Conservation (phyloP, 805 yeast genomes). For the Saccharomycopsis fodiens region DNA sequence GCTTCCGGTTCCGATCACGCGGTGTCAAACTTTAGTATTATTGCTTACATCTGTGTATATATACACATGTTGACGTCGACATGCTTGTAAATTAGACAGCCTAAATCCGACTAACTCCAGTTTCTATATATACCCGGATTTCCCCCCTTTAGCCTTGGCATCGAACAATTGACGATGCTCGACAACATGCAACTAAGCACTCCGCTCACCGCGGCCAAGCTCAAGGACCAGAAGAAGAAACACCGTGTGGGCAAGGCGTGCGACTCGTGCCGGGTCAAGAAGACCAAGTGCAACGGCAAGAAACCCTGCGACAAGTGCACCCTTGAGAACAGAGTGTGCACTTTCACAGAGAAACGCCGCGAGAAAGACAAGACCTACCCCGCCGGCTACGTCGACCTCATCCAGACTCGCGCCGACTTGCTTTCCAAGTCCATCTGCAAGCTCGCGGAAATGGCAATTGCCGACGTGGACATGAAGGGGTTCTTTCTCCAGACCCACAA, state of each 20-base stretch:
- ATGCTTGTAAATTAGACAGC: too few relatives aligned
- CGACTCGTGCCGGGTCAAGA: conserved; percentile 53
- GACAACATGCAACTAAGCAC: background rate
- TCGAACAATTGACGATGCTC: too few relatives aligned
- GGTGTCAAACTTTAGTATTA: background rate
- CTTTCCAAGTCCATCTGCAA: conserved; percentile 38
- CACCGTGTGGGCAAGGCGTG: conserved; percentile 60
- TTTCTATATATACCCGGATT: background rate
- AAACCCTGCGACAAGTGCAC: conserved; percentile 53
- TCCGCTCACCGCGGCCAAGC: conserved; percentile 1
- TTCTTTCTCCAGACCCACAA: conserved; percentile 10
- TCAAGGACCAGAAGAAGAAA: conserved; percentile 27
- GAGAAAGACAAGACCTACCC: conserved; percentile 49
- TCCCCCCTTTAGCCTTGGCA: too few relatives aligned
- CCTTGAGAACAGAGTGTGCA: conserved; percentile 50
- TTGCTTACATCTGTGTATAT: background rate
- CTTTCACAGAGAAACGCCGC: conserved; percentile 48
- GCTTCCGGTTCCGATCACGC: conserved; percentile 2
- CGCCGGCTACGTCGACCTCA: conserved; percentile 52
- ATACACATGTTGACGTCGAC: background rate
- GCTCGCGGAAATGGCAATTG: conserved; percentile 11
- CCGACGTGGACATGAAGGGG: conserved; percentile 6
- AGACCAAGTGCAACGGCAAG: conserved; percentile 57
- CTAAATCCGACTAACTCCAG: background rate
- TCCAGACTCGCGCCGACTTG: conserved; percentile 50